Percentiles rank a stretch among this genome's conserved stretches.
Evolutionary conservation across 2,329 filamentous ascomycete species (phyloP).

Genomic region (Cadophora gregata): DNA sequence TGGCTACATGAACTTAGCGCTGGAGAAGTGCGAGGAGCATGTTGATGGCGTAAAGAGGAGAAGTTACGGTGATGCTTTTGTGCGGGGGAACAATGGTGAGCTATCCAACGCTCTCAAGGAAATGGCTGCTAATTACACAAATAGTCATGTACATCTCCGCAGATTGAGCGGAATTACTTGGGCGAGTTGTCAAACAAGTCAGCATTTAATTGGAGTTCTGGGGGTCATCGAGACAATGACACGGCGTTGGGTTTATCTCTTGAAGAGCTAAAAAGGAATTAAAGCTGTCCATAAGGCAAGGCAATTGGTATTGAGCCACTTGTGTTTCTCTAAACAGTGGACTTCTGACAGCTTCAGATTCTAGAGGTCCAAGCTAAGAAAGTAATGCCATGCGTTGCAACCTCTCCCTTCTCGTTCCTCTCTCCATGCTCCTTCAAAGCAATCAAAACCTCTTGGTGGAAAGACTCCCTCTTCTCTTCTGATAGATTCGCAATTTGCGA

Average conservation of each 20-base stretch:
- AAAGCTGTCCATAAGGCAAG: neutral
- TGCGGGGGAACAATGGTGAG: constrained; percentile 93
- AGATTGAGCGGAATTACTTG: constrained; percentile 30
- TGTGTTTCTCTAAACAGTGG: neutral
- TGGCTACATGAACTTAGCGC: constrained; percentile 99
- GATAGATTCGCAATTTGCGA: constrained; percentile 68
- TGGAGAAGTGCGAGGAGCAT: constrained; percentile 93
- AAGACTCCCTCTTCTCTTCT: constrained; percentile 55
- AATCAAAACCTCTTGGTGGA: constrained; percentile 58
- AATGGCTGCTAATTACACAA: constrained; percentile 18
- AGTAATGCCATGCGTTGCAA: constrained; percentile 69
- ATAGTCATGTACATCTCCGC: constrained; percentile 46
- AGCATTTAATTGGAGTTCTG: constrained; percentile 26
- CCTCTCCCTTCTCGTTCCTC: constrained; percentile 65
- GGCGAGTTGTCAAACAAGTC: neutral
- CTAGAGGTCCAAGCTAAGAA: constrained; percentile 66
- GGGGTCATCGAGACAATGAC: constrained; percentile 19
- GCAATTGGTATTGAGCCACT: neutral
- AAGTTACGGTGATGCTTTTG: constrained; percentile 92
- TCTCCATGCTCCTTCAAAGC: constrained; percentile 59
- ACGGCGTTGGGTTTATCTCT: constrained; percentile 15
- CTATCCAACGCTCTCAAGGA: neutral
- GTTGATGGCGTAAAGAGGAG: constrained; percentile 83
- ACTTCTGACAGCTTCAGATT: constrained; percentile 40
- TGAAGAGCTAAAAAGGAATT: neutral